Evolutionary conservation across 2,329 filamentous ascomycete species (phyloP), one percentile per base, ranked within the genome.

Genomic region (Colletotrichum navitas): DNA sequence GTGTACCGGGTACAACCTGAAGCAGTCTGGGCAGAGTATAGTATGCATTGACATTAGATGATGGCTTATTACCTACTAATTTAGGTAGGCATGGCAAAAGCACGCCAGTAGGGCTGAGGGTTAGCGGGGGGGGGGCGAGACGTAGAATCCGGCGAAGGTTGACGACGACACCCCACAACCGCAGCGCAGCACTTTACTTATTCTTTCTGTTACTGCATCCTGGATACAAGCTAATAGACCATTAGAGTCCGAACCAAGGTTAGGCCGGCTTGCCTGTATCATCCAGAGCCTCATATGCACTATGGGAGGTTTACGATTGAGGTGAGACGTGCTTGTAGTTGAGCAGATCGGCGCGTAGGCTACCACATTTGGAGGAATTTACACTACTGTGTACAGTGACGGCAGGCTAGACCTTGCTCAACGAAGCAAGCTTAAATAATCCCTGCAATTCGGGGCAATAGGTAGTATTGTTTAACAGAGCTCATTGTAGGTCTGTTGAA

Each of bases 101-200:
- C 32, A 54, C 55, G 32, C 8, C 16, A 55, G 55, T 70, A 70
- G 47, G 67, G 67, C 67, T 70, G 67, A 66, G 32, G 47, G 39
- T 43, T 62, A 39, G 26, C 12, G 43, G 14, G 14, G 36, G n/a
- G 29, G 10, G 5, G n/a, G n/a, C n/a, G 34, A 39, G 66, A 51
- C 51, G 43, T 51, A 32, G 56, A 61, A 61, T 56, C 56, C 29
- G 55, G 68, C 24, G 32, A 34, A n/a, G 16, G 18, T 45, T 47
- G 29, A 21, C 41, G n/a, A 34, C 41, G 58, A 59, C 39, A 29
- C 39, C 43, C 29, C 21, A 29, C 58, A 47, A 21, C n/a, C 47
- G 26, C 59, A 36, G 21, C 8, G 26, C 59, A 36, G 21, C 8
- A 29, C 5, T 43, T n/a, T n/a, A n/a, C 45, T 7, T 39, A 5